Conservation (phyloP, 2,329 filamentous ascomycete genomes). For the Neoascochyta sp. region DNA sequence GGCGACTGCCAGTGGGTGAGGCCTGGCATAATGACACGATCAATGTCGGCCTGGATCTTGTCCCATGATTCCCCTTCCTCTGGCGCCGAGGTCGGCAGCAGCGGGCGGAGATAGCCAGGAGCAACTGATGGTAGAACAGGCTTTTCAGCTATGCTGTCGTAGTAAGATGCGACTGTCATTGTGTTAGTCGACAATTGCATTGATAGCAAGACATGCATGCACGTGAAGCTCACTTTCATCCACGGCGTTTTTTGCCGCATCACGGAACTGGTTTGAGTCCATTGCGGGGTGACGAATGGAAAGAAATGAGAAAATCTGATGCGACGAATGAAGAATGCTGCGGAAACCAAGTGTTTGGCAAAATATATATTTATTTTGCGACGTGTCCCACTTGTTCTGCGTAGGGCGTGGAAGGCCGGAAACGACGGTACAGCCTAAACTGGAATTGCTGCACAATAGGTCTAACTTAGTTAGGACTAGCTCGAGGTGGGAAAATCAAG, state of each 20-base stretch:
- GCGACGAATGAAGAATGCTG: too few relatives aligned
- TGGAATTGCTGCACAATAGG: too few relatives aligned
- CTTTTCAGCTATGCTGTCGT: constrained; percentile 66
- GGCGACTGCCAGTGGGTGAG: constrained; percentile 91
- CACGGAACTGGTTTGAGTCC: constrained; percentile 74
- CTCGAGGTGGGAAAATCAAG: too few relatives aligned
- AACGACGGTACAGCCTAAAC: too few relatives aligned
- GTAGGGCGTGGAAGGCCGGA: too few relatives aligned
- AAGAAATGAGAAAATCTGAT: too few relatives aligned
- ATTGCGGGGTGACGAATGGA: constrained; percentile 51
- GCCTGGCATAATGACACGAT: constrained; percentile 82
- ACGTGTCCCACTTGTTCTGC: too few relatives aligned
- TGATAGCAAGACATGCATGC: neutral
- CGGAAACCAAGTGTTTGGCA: too few relatives aligned
- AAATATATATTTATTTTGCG: too few relatives aligned
- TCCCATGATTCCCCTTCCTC: constrained; percentile 69
- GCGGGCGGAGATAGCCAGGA: constrained; percentile 79
- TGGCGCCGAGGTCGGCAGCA: constrained; percentile 67
- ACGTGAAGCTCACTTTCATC: constrained; percentile 64
- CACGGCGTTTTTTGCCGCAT: constrained; percentile 72
- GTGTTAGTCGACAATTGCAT: neutral
- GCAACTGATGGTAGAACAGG: constrained; percentile 73
- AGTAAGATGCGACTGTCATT: constrained; percentile 71
- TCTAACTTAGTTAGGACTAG: too few relatives aligned
- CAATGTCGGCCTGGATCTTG: constrained; percentile 77